These are phyloP conservation scores for Exophiala spinifera DNA, from an alignment of 2,329 filamentous ascomycete species.

Conservation along the genomic window DNA sequence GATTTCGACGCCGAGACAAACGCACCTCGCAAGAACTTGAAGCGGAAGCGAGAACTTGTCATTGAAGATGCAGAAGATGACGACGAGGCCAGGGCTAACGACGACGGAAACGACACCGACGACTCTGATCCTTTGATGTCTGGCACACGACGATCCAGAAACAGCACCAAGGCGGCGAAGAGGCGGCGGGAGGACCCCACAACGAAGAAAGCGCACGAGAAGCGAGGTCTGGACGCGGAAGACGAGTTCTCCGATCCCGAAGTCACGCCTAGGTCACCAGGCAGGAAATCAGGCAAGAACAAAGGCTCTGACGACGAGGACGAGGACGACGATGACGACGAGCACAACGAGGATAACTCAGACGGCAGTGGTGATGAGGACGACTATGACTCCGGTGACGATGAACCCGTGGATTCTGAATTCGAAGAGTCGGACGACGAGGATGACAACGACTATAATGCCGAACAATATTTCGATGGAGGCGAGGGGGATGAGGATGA, in stretches of 20 bases:
- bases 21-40: conserved; percentile 31
- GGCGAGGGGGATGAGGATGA: conserved; percentile 56
- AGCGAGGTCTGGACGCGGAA: conserved; percentile 34
- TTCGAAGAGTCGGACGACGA: conserved; percentile 60
- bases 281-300: conserved; percentile 12
- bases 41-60: conserved; percentile 28
- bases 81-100: conserved; percentile 39
- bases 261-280: conserved; percentile 27
- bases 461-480: conserved; percentile 62
- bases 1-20: conserved; percentile 13
- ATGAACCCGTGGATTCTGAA: conserved; percentile 56
- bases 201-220: conserved; percentile 29
- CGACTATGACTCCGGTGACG: conserved; percentile 48
- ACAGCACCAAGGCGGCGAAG: conserved; percentile 10
- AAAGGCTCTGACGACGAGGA: conserved; percentile 33
- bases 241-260: conserved; percentile 39
- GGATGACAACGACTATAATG: conserved; percentile 61
- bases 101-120: conserved; percentile 35
- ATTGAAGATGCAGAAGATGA: conserved; percentile 37
- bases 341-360: conserved; percentile 29
- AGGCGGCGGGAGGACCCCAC: conserved; percentile 11
- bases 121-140: conserved; percentile 17
- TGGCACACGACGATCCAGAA: conserved; percentile 13
- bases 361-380: conserved; percentile 43
- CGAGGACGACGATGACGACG: conserved; percentile 40